Percentiles rank a stretch among this genome's conserved stretches.
Evolutionary conservation across 1,284 basidiomycete species (phyloP).

Genomic region (Rhodotorula sp.): DNA sequence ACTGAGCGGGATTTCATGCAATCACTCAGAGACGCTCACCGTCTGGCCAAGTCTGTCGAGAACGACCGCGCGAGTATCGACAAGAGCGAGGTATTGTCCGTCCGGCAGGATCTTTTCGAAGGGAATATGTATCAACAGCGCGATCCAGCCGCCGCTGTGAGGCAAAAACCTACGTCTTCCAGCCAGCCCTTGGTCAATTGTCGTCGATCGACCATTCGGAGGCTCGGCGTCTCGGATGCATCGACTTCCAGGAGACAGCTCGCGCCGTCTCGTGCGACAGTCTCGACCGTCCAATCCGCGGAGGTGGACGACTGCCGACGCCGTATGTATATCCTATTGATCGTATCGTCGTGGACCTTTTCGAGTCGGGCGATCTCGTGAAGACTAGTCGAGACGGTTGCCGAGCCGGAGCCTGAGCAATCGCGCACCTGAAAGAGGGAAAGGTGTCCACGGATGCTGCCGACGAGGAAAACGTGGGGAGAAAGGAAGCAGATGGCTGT

Average conservation of each 20-base stretch:
- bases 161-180: conserved; percentile 12
- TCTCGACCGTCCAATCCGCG: not conserved
- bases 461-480: conserved; percentile 1
- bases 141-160: not conserved
- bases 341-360: not conserved
- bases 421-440: not conserved
- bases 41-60: conserved; percentile 8
- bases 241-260: not conserved
- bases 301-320: fast-evolving
- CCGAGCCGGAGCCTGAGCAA: not conserved
- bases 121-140: not conserved
- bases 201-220: conserved; percentile 1
- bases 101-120: not conserved
- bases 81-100: conserved; percentile 7
- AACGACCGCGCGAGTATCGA: conserved; percentile 10
- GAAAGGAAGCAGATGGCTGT: conserved; percentile 7
- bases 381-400: not conserved
- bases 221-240: not conserved
- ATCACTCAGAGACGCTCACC: not conserved
- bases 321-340: not conserved
- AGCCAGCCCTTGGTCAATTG: conserved; percentile 12
- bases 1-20: no score
- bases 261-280: conserved; percentile 11
- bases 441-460: not conserved
- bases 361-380: not conserved